These are phyloP conservation scores for Nicotiana attenuata DNA, from an alignment of 257 asterid genomes.

Conservation along the genomic window DNA sequence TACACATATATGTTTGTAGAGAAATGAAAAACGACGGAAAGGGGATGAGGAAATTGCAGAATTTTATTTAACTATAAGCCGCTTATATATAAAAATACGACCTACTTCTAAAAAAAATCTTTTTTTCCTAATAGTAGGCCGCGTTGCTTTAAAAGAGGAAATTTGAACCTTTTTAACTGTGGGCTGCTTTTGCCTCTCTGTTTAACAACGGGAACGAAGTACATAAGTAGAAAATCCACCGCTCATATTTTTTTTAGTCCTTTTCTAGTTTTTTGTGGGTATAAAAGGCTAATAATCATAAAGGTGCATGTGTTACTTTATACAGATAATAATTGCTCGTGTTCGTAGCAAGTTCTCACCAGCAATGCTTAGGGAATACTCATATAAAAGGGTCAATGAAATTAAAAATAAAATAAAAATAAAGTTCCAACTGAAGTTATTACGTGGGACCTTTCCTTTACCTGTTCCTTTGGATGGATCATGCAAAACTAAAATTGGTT, in stretches of 20 bases:
- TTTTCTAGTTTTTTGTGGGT: background rate
- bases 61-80: no score
- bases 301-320: conserved; percentile 25
- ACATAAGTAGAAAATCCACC: background rate
- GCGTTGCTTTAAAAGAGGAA: no score
- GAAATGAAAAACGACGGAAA: no score
- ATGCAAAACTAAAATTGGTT: background rate
- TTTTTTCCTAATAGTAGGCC: no score
- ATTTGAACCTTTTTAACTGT: no score
- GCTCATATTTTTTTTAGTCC: background rate
- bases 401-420: no score
- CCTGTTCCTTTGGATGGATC: conserved; percentile 11
- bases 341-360: conserved; percentile 23
- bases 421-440: conserved; percentile 6
- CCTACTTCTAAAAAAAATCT: no score
- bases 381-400: conserved; percentile 15
- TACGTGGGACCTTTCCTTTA: conserved; percentile 4
- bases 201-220: no score
- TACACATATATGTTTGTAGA: no score
- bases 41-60: no score
- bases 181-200: no score
- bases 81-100: no score
- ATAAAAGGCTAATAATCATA: background rate
- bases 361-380: conserved; percentile 43
- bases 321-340: conserved; percentile 39